Base-by-base conservation (phyloP, 345 rosid genomes). In the Lumnitzera littorea region DNA sequence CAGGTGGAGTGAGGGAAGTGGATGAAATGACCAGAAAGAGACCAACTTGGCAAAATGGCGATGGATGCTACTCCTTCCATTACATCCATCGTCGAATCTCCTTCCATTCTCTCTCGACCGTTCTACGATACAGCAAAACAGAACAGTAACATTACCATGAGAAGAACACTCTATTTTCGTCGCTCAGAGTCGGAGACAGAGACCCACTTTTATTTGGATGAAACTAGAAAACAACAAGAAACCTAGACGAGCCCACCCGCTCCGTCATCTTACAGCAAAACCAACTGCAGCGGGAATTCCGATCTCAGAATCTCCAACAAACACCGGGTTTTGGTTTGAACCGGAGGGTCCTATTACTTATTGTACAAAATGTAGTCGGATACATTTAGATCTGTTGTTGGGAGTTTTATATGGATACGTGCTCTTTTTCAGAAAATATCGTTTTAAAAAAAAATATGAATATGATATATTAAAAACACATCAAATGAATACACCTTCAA, bases 1-100 rank as follows among this genome's bases (percentile, higher is more conserved):
- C 98, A 94, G 70, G 82, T 69, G 67, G 91, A 86, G 47, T n/a
- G 67, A 53, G 96, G 97, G 72, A 86, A 85, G 11, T 86, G 87
- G 66, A 90, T 70, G 76, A 94, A 94, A 67, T 94, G 96, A 53
- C 97, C 99, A 6, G 97, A 85, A 64, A 94, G 81, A 58, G 96
- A 84, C 1, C 99, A 97, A 75, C 72, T 61, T 41, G 97, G 91
- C 53, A 90, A 63, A 48, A 94, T 70, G 48, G 91, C 97, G 72
- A 90, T 78, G 11, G 99, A 90, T 46, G 99, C 91, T 48, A 92
- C 82, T 74, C 96, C 96, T 72, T 84, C 91, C 76, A 75, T 89
- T 65, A 82, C 81, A 60, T 72, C 80, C 60, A 56, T 68, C 65
- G 15, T 72, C 56, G 62, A 56, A 55, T 72, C 77, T 68, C 55